These are phyloP conservation scores for Tubosaeta sp. DNA, from an alignment of 768 basidiomycete genomes.

Conservation along the genomic window DNA sequence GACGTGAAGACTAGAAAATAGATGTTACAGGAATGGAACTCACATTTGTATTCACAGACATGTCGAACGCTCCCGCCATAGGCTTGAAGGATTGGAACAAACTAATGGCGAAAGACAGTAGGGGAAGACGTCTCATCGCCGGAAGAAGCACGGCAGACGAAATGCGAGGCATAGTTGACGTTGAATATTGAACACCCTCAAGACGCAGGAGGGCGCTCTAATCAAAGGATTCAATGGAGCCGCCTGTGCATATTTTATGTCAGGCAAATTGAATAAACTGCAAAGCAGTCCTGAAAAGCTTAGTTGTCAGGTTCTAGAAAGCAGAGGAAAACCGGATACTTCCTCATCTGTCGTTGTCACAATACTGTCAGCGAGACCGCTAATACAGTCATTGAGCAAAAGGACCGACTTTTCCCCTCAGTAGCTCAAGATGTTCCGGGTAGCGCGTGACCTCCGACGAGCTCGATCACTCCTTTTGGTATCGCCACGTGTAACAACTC, in stretches of 20 bases:
- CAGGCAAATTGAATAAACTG: not conserved
- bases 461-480: slow-evolving; percentile 1
- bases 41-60: slow-evolving; percentile 20
- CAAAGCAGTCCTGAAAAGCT: not conserved
- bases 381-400: not conserved
- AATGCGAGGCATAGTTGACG: not conserved
- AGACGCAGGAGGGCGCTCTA: not conserved
- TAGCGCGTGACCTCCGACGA: not conserved
- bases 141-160: not conserved
- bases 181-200: not conserved
- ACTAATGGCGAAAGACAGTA: not conserved
- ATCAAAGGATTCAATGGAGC: not conserved
- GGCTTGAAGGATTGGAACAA: slow-evolving; percentile 1
- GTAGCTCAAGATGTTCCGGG: not conserved
- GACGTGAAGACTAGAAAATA: not conserved
- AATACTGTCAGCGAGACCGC: not conserved
- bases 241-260: slow-evolving; percentile 6
- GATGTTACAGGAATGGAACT: not conserved
- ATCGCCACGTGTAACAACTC: not conserved
- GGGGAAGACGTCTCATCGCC: not conserved
- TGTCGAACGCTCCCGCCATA: slow-evolving; percentile 11
- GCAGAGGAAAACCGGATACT: slow-evolving; percentile 2
- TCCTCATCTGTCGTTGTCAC: slow-evolving; percentile 2
- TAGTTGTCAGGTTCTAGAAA: no score
- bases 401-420: not conserved